phyloP scores from a whole-genome alignment of 2,329 filamentous ascomycete genomes.

The Fusarium odoratissimum region DNA sequence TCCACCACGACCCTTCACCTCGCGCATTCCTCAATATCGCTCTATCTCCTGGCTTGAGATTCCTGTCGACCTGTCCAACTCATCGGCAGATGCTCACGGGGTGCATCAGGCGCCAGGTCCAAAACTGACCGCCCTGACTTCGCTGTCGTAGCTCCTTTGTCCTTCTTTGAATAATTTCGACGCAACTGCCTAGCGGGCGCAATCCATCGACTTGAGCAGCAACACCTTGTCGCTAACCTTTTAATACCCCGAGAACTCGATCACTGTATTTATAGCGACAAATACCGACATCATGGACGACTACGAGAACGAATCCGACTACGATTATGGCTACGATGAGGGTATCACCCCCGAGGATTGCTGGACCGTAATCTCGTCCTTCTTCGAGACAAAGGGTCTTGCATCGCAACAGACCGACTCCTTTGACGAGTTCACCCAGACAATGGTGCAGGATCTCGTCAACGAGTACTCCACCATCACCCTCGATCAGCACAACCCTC shows the following conservation, averaged over 20 bases:
- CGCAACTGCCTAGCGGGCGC: constrained; percentile 11
- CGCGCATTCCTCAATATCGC: constrained; percentile 33
- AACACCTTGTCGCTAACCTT: constrained; percentile 9
- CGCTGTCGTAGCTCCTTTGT: constrained; percentile 36
- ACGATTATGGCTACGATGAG: constrained; percentile 76
- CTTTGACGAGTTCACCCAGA: constrained; percentile 95
- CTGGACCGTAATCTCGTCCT: constrained; percentile 97
- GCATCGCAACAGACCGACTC: constrained; percentile 98
- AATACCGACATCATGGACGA: constrained; percentile 59
- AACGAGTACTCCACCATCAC: constrained; percentile 91
- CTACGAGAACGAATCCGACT: constrained; percentile 70
- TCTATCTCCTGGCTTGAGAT: constrained; percentile 28
- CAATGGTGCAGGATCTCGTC: constrained; percentile 94
- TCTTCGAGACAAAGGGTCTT: constrained; percentile 95
- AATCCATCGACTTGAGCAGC: constrained; percentile 12
- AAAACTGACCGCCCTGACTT: constrained; percentile 48
- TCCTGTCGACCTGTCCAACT: constrained; percentile 37
- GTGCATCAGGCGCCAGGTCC: constrained; percentile 50
- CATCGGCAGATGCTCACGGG: constrained; percentile 48
- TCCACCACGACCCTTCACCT: constrained; percentile 29
- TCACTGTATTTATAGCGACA: neutral
- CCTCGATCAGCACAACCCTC: constrained; percentile 91
- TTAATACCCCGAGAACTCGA: neutral
- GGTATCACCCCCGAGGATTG: constrained; percentile 95
- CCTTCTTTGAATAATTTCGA: constrained; percentile 35